Evolutionary conservation across 108 stramenopile genomes (phyloP), one percentile per base, ranked within the genome.

Genomic region (Cyclotella atomus): DNA sequence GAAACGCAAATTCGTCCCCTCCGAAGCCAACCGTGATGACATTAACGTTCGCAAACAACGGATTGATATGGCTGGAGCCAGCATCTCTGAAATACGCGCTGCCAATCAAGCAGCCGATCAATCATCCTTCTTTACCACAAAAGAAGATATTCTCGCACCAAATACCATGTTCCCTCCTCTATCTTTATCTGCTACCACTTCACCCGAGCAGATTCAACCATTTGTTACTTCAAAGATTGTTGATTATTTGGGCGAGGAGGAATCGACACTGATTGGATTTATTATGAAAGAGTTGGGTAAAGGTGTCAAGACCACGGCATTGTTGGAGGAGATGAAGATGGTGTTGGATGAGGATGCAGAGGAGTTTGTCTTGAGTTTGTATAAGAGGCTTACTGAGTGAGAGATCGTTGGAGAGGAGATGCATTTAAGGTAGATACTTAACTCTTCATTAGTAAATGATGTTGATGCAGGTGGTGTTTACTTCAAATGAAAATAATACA

Each of bases 321-420:
- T 94, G 47, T 71, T 89, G 63, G 84, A 89, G 41, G 93, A 94
- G 69, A 79, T 94, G 69, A 81, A 90, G 75, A 56, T 82, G 69
- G 93, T 94, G 17, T 68, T 94, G 80, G 93, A 94, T 50, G 93
- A 94, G 65, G 93, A 90, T 75, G 89, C 89, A 14, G 75, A 75
- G 24, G 83, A 70, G 10, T 93, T 91, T 73, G 70, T 91, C 27
- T 61, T 89, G 77, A 82, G 69, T 3, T 56, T 93, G 49, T 89
- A 83, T 79, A 46, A 52, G 17, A 87, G 83, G 68, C 76, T 91
- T 59, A 41, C 65, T 32, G 83, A 79, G 52, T 9, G 24, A 23
- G n/a, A 5, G 21, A n/a, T n/a, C n/a, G n/a, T n/a, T n/a, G n/a
- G n/a, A n/a, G n/a, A n/a, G n/a, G n/a, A n/a, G n/a, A n/a, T n/a